Evolutionary conservation across 2,329 filamentous ascomycete species (phyloP).

Genomic region (Aureobasidium zeae): DNA sequence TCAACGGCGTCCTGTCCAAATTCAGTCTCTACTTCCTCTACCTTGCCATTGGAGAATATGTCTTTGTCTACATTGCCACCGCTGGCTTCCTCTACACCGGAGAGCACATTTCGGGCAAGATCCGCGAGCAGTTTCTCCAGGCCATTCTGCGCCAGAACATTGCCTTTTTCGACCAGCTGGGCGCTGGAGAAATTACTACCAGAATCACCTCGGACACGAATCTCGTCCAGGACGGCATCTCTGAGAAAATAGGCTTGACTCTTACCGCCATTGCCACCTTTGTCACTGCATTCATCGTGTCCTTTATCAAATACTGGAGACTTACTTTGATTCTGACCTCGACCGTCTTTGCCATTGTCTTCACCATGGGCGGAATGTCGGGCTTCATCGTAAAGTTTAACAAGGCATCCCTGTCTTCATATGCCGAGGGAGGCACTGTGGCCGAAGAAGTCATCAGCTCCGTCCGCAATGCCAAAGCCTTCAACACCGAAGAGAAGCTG

Average conservation of each 20-base stretch:
- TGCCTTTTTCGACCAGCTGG: constrained; percentile 85
- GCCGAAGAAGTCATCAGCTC: constrained; percentile 93
- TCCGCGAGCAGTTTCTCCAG: constrained; percentile 69
- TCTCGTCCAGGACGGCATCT: constrained; percentile 85
- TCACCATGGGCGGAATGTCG: constrained; percentile 66
- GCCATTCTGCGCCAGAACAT: constrained; percentile 84
- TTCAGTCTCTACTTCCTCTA: constrained; percentile 80
- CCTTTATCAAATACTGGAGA: constrained; percentile 87
- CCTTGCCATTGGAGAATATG: constrained; percentile 70
- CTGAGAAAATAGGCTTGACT: constrained; percentile 75
- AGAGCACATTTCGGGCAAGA: constrained; percentile 39
- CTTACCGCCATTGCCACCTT: constrained; percentile 72
- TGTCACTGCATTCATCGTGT: constrained; percentile 79
- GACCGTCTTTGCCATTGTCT: constrained; percentile 68
- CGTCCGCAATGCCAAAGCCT: constrained; percentile 83
- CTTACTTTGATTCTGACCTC: constrained; percentile 79
- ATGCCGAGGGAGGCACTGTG: constrained; percentile 75
- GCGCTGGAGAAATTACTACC: constrained; percentile 86
- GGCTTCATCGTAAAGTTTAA: constrained; percentile 71
- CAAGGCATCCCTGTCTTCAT: constrained; percentile 67
- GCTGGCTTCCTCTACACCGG: constrained; percentile 72
- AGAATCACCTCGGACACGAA: constrained; percentile 93
- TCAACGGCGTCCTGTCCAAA: constrained; percentile 50
- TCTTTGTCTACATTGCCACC: constrained; percentile 68
- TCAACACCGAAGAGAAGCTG: constrained; percentile 88